A percentile compares a stretch with the other conserved stretches of the same genome.
phyloP scores from a whole-genome alignment of 352 stramenopile species.

The Blastocystis sp. region DNA sequence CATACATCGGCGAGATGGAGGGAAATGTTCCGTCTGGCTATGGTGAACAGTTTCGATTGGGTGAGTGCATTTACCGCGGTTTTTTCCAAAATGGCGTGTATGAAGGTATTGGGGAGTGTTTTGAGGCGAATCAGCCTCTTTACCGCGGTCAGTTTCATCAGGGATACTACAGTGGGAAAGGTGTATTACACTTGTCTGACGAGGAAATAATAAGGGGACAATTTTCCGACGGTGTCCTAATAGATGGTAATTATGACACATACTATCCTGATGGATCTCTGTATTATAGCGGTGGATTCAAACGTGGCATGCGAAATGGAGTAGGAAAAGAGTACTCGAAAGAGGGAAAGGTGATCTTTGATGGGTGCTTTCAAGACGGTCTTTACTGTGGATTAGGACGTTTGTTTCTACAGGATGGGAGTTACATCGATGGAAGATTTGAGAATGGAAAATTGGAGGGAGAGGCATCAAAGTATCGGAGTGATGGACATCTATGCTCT shows the following conservation, averaged over 20 bases:
- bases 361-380: not conserved
- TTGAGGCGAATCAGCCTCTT: not conserved
- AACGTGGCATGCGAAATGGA: not conserved
- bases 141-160: slow-evolving; percentile 1
- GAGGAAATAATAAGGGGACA: not conserved
- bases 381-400: not conserved
- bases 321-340: not conserved
- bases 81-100: slow-evolving; percentile 1
- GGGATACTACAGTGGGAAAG: not conserved
- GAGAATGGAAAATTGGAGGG: not conserved
- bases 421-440: not conserved
- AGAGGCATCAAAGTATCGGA: not conserved
- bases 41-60: slow-evolving; percentile 3
- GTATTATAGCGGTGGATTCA: not conserved
- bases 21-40: not conserved
- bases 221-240: not conserved
- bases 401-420: not conserved
- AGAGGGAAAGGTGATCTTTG: not conserved
- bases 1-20: not conserved
- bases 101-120: not conserved
- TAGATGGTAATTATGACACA: not conserved
- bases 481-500: not conserved
- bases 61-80: not conserved
- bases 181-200: not conserved
- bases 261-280: not conserved